A percentile compares a stretch with the other conserved stretches of the same genome.
Evolutionary conservation across 208 protist genomes (phyloP).

Genomic region (Trypanosoma melophagium): DNA sequence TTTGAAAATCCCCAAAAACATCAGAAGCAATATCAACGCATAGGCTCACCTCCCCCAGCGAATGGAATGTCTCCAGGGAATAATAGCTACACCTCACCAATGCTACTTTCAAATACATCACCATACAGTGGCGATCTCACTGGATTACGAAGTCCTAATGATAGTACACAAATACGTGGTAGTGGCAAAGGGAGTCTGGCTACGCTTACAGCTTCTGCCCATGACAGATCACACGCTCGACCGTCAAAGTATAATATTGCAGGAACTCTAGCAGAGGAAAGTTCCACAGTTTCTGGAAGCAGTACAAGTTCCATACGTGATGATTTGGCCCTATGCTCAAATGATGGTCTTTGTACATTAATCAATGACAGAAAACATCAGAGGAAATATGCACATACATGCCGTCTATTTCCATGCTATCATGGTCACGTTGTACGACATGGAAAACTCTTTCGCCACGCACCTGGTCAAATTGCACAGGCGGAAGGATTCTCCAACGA

Average conservation of each 20-base stretch:
- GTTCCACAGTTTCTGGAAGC: slow-evolving; percentile 54
- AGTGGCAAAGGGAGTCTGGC: not conserved
- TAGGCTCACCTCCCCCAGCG: slow-evolving; percentile 13
- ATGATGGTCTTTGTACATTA: slow-evolving; percentile 62
- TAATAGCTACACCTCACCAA: slow-evolving; percentile 14
- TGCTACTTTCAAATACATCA: not conserved
- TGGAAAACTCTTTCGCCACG: slow-evolving; percentile 80
- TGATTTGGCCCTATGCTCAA: slow-evolving; percentile 66
- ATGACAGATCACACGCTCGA: not conserved
- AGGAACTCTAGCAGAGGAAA: slow-evolving; percentile 31
- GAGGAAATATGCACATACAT: slow-evolving; percentile 81
- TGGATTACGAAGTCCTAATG: slow-evolving; percentile 2
- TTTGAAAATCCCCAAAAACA: too few species aligned
- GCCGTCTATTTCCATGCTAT: slow-evolving; percentile 85
- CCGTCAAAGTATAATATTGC: slow-evolving; percentile 12
- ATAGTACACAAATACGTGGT: not conserved
- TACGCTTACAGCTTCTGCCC: too few species aligned
- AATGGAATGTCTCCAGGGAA: not conserved
- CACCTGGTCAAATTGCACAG: slow-evolving; percentile 59
- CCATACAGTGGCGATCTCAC: not conserved
- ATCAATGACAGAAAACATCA: slow-evolving; percentile 88
- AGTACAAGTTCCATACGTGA: slow-evolving; percentile 67
- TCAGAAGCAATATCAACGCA: not conserved
- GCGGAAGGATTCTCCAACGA: slow-evolving; percentile 35
- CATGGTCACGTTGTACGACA: slow-evolving; percentile 76